These are phyloP conservation scores for Gloeopeniophorella convolvens DNA, from an alignment of 768 basidiomycete genomes.

Conservation along the genomic window DNA sequence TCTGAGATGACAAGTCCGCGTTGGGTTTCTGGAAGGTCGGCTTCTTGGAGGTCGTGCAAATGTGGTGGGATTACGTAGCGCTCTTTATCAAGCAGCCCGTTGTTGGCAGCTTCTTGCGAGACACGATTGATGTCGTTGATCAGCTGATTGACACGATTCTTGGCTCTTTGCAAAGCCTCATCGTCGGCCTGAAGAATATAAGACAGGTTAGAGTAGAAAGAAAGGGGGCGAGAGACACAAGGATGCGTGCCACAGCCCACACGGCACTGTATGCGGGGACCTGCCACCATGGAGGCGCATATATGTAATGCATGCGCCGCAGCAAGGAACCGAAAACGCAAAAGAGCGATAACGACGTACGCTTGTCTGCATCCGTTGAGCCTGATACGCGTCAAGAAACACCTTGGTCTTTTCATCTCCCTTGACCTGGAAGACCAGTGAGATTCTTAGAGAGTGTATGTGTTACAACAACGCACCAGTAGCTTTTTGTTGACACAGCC, in stretches of 20 bases:
- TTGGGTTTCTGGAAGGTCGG: constrained; percentile 93
- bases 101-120: constrained; percentile 70
- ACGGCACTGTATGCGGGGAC: neutral
- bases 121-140: constrained; percentile 65
- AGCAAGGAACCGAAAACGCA: constrained; percentile 2
- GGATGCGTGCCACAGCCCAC: neutral
- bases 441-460: neutral
- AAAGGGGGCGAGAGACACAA: neutral
- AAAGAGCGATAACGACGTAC: constrained; percentile 42
- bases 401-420: constrained; percentile 92
- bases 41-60: constrained; percentile 92
- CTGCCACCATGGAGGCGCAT: neutral
- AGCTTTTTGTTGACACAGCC: constrained; percentile 58
- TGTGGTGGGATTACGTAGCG: constrained; percentile 93
- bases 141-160: constrained; percentile 55
- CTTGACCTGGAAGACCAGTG: constrained; percentile 68
- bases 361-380: constrained; percentile 73
- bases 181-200: constrained; percentile 57
- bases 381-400: constrained; percentile 80
- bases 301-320: constrained; percentile 5
- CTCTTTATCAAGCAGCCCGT: constrained; percentile 72
- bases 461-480: constrained; percentile 47
- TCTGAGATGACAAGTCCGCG: constrained; percentile 92
- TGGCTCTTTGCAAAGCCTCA: constrained; percentile 52
- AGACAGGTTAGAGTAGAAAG: constrained; percentile 3